These are phyloP conservation scores for Entomophthora muscae DNA, from an alignment of 371 early-diverging fungal species.

Conservation along the genomic window DNA sequence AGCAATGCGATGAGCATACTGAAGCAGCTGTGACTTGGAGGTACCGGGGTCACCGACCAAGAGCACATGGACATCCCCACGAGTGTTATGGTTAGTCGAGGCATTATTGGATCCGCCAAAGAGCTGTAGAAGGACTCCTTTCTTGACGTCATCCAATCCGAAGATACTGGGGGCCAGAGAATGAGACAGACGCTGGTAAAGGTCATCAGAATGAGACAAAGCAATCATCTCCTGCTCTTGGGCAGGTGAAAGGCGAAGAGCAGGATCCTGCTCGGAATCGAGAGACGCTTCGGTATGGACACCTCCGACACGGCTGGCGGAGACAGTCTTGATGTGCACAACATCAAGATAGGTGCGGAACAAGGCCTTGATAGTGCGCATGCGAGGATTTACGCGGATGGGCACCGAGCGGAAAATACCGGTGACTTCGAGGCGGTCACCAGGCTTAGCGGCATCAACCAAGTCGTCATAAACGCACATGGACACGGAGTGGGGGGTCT, in stretches of 20 bases:
- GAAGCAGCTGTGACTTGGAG: slow-evolving; percentile 93
- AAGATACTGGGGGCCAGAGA: slow-evolving; percentile 87
- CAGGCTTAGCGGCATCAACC: slow-evolving; percentile 92
- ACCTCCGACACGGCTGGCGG: slow-evolving; percentile 48
- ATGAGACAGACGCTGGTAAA: slow-evolving; percentile 4
- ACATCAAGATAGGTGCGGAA: slow-evolving; percentile 97
- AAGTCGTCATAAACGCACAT: slow-evolving; percentile 85
- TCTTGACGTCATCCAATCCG: slow-evolving; percentile 96
- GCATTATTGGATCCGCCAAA: slow-evolving; percentile 89
- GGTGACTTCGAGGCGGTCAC: slow-evolving; percentile 90
- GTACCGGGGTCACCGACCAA: slow-evolving; percentile 99
- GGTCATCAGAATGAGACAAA: slow-evolving; percentile 6
- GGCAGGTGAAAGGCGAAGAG: background rate
- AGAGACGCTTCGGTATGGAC: slow-evolving; percentile 10
- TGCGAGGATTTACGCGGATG: slow-evolving; percentile 85
- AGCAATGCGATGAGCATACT: slow-evolving; percentile 88
- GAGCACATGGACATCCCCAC: slow-evolving; percentile 96
- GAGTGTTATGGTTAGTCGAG: slow-evolving; percentile 39
- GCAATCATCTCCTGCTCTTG: background rate
- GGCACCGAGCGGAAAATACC: slow-evolving; percentile 96
- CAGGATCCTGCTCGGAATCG: background rate
- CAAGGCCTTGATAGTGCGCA: slow-evolving; percentile 78
- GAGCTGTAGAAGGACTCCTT: slow-evolving; percentile 90
- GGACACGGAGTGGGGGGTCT: slow-evolving; percentile 96
- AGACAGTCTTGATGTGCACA: slow-evolving; percentile 71